Evolutionary conservation across 306 rosid genomes (phyloP).

Genomic region (Mimosa bimucronata): DNA sequence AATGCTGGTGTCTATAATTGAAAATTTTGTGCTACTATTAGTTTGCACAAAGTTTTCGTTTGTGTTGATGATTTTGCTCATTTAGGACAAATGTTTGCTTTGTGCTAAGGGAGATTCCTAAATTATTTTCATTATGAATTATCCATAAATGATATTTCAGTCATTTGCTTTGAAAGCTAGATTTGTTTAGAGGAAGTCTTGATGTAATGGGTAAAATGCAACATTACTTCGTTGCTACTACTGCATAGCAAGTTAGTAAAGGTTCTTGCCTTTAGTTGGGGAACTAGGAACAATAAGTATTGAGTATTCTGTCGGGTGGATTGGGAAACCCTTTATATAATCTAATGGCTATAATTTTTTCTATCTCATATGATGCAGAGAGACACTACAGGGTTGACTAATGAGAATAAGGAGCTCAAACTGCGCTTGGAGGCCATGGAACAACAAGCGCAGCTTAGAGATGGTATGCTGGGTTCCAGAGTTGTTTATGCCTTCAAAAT

Average conservation of each 20-base stretch:
- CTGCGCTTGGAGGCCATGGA: conserved; percentile 84
- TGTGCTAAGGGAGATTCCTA: not conserved
- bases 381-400: conserved; percentile 71
- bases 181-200: not conserved
- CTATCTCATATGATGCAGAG: conserved; percentile 67
- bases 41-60: not conserved
- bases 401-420: conserved; percentile 90
- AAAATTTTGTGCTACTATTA: not conserved
- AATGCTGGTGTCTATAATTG: not conserved
- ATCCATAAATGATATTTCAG: not conserved
- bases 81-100: not conserved
- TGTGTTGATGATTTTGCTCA: not conserved
- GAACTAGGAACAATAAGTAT: not conserved
- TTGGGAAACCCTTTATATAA: not conserved
- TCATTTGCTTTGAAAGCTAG: not conserved
- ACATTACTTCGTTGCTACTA: not conserved
- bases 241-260: conserved; percentile 7
- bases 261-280: not conserved
- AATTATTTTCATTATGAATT: not conserved
- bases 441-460: conserved; percentile 91
- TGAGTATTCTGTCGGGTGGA: conserved; percentile 12
- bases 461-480: conserved; percentile 56
- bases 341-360: not conserved
- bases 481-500: conserved; percentile 20
- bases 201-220: not conserved